Base-by-base conservation (phyloP, 1,284 basidiomycete species). In the Ganoderma sp. region DNA sequence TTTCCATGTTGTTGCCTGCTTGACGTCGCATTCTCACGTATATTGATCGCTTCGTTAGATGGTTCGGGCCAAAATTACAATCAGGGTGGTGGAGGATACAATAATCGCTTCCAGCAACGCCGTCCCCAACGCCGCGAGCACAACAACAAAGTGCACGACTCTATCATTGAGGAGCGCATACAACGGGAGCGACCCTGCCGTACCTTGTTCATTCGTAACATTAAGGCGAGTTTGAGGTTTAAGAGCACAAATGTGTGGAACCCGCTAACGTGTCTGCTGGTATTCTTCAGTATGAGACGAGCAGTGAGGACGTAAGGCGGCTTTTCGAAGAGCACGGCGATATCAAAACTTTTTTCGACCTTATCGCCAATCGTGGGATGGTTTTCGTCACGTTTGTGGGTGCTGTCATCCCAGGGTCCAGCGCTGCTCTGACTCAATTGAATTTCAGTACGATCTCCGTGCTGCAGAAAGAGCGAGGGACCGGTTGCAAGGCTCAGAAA, bases 331-430 rank as follows among this genome's bases (percentile, higher is more conserved):
- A 92, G 69, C 94, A 94, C 79, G 97, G 97, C 68, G 95, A 97
- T 78, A 94, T 99, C 82, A 96, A 96, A 81, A 97, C 94, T 1
- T 98, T 97, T 80, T 99, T 98, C 79, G 97, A 99, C 80, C 84
- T 98, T 41, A 94, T 98, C 71, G 87, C 90, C 61, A 97, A 94
- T 42, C 88, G 97, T 69, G 97, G 97, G 22, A 97, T 99, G 92
- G 93, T 97, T 6, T 99, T 99, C 80, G 92, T 99, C 65, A 99
- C 97, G 64, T 99, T 94, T 78, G 96, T 98, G 82, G 87, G 96
- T 87, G 15, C 25, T 19, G 19, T 74, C 28, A 66, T 65, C 28
- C 25, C 10, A 7, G 56, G 56, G 41, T 14, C 9, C 10, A 7
- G 17, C 3, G 12, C 41, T 56, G 6, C 50, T 43, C 22, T 60